phyloP scores from a whole-genome alignment of 805 yeast species.

The Monosporozyma servazzii region DNA sequence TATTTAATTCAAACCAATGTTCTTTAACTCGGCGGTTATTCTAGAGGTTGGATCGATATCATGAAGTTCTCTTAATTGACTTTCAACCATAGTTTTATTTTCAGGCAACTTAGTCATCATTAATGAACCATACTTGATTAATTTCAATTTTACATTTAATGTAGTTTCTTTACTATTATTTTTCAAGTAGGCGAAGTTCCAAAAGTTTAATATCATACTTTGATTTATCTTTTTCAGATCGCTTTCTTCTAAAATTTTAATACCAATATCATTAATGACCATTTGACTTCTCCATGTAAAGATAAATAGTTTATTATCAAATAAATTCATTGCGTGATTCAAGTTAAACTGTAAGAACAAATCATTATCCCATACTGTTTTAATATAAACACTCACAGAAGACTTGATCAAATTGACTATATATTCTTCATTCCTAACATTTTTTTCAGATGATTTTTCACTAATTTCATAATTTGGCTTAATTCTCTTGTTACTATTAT shows the following conservation, averaged over 20 bases:
- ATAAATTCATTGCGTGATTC: conserved; percentile 21
- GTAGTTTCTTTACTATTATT: conserved; percentile 35
- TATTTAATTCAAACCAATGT: conserved; percentile 7
- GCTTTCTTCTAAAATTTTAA: conserved; percentile 10
- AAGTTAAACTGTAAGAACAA: conserved; percentile 23
- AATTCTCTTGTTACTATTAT: conserved; percentile 19
- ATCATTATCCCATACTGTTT: conserved; percentile 11
- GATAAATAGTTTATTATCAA: conserved; percentile 20
- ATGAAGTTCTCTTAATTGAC: conserved; percentile 20
- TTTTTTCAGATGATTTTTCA: conserved; percentile 34
- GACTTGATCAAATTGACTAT: conserved; percentile 32
- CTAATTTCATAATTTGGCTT: conserved; percentile 26
- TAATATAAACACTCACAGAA: conserved; percentile 30
- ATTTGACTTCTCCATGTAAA: conserved; percentile 57
- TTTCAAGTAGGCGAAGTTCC: conserved; percentile 12
- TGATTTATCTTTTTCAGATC: conserved; percentile 1
- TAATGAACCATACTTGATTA: conserved; percentile 32
- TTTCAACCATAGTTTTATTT: conserved; percentile 12
- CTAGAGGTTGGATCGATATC: conserved; percentile 40
- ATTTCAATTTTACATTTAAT: conserved; percentile 53
- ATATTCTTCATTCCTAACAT: conserved; percentile 42
- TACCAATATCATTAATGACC: conserved; percentile 36
- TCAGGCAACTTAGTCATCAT: conserved; percentile 13
- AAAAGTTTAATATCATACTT: conserved; percentile 5
- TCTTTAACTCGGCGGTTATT: conserved; percentile 32